Base-by-base conservation (phyloP, 331 rosid species). In the Quercus tomentella region DNA sequence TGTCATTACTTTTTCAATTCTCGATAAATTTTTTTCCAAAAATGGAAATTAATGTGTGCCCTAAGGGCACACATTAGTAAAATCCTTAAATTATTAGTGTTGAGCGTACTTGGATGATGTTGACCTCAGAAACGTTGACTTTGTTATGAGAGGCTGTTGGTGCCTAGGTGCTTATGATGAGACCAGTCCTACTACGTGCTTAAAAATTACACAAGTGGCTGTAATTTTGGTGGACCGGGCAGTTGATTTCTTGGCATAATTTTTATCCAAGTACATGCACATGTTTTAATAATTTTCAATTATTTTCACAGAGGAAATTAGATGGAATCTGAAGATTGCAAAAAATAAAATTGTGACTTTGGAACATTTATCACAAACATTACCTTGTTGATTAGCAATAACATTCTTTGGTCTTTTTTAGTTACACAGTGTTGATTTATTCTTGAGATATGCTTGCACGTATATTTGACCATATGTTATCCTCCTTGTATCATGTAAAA, bases 401-500 rank as follows among this genome's bases (percentile, higher is more conserved):
- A 63, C 69, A 63, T 23, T 62, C 4, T 14, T 7, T 14, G 11
- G 69, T 26, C 37, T 20, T 63, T 28, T 63, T 63, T 6, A 14
- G 11, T 15, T 26, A 15, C 8, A 26, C 69, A 9, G n/a, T 6
- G 41, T 28, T 18, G 55, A 49, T 49, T 60, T 23, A 25, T 23
- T 25, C 12, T 58, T 61, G 26, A 25, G 30, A 61, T 61, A 23
- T 61, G 67, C 17, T 12, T 4, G 55, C 55, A 49, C 1, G 18
- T 25, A 1, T 60, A 61, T 61, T 61, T 61, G 9, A 30, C 30
- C 7, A 23, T 25, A 25, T 61, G 67, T 25, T 61, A 25, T 22
- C 8, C 67, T 61, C 37, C 15, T 55, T 43, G 70, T 65, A 71
- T 79, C 62, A 80, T 80, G 43, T 55, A 70, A 51, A 55, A 28